Evolutionary conservation across 2,329 filamentous ascomycete species (phyloP), one percentile per base, ranked within the genome.

Genomic region (Trichoderma sp.): DNA sequence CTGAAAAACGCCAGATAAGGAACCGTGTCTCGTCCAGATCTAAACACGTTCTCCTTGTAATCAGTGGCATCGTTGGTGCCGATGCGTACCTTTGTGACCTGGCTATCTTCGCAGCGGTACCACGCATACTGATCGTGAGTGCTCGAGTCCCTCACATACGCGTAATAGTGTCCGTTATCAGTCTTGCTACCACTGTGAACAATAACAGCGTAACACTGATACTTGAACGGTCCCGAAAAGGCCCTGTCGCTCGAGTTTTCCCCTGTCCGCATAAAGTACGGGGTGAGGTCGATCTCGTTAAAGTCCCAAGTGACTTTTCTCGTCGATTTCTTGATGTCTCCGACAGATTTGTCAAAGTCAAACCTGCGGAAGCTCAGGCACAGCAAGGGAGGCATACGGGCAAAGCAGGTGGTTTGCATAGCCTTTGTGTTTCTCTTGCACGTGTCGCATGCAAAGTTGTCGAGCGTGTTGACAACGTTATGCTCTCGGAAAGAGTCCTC

Each of bases 161-260:
- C 89, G 71, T 93, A 92, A 83, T 98, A 98, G 84, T 98, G 95
- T 0, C 95, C 95, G 68, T 90, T 90, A 50, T 90, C 89, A 71
- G 93, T 87, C 1, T 88, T 91, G 1, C 85, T 85, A 27, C 95
- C 95, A 4, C 90, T 84, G 82, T 98, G 95, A 77, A 93, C 88
- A 72, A 97, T 90, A 7, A 98, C 93, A 2, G 92, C 96, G 82
- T 97, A 98, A 71, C 94, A 92, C 81, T 97, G 93, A 83, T 98
- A 99, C 6, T 87, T 85, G 81, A 93, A 95, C 0, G 93, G 92
- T 1, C 84, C 85, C 3, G 80, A 79, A 75, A 89, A 87, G 16
- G 85, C 85, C 11, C 80, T 83, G 75, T 87, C 85, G 53, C 83
- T 79, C 6, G 81, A 83, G 18, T 79, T 81, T 81, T 85, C 74